phyloP scores from a whole-genome alignment of 306 rosid genomes.

The Castanea mollissima region DNA sequence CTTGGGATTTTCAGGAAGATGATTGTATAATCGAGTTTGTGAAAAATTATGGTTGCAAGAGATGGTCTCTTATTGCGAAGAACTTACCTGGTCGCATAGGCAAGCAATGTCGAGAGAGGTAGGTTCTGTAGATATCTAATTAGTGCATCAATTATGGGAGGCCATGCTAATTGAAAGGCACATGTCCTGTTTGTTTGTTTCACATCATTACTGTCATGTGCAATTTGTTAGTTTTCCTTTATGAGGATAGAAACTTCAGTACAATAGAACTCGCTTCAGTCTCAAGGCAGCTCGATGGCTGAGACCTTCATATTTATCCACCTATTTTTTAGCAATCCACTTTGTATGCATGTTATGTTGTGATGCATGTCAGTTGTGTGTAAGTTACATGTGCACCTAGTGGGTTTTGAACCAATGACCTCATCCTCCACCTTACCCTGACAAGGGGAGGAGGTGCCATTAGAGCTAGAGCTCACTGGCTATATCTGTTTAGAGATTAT shows the following conservation, averaged over 20 bases:
- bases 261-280: not conserved
- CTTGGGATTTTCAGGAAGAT: constrained; percentile 50
- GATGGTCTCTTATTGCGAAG: constrained; percentile 54
- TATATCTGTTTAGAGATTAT: not conserved
- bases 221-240: not conserved
- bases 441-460: not conserved
- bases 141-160: not conserved
- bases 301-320: no score
- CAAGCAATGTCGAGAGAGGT: constrained; percentile 80
- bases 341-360: not conserved
- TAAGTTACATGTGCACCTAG: no score
- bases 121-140: not conserved
- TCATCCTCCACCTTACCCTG: no score
- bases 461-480: not conserved
- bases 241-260: no score
- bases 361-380: not conserved
- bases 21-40: constrained; percentile 43
- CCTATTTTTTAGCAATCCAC: no score
- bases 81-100: constrained; percentile 61
- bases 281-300: not conserved
- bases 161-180: not conserved
- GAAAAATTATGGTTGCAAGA: constrained; percentile 41
- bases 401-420: no score
- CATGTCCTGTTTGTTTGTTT: not conserved
- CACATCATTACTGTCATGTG: not conserved